Base-by-base conservation (phyloP, 345 rosid genomes). In the Eutrema yunnanense region DNA sequence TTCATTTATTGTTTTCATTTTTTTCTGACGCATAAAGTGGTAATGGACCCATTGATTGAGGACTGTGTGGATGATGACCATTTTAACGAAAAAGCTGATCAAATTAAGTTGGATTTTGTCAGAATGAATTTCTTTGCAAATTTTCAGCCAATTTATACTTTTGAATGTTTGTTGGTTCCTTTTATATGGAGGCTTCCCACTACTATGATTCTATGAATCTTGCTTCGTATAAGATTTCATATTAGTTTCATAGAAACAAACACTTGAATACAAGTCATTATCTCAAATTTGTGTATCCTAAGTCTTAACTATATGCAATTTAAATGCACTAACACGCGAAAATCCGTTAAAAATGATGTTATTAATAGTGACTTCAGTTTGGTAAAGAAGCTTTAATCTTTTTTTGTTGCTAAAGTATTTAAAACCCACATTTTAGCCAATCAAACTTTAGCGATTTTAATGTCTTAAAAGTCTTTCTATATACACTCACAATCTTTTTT, bases 41-140 rank as follows among this genome's bases (percentile, higher is more conserved):
- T 32, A 14, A 68, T 43, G 61, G 42, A 58, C 70, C 50, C 59
- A 66, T 59, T 71, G 80, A 76, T 57, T 71, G 75, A 71, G 62
- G 60, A 65, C 66, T 77, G 76, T 77, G 76, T 77, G 76, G 72
- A 13, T 59, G 73, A 59, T 71, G 76, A 57, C 72, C 72, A 71
- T 29, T 77, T 53, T 77, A 57, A 65, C 73, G 72, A 77, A 77
- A 77, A 77, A 77, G 80, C 80, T 77, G 80, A 49, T 50, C 72
- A 57, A 49, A 71, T 65, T 72, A 59, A 49, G 80, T 71, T 77
- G 80, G 51, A 59, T 51, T 10, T 58, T 77, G 72, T 71, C 76
- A 77, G 80, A 71, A 76, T 77, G 76, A 71, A 77, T 71, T 68
- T 71, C 52, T 57, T 57, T 64, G 43, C 43, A 42, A 56, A 61